A percentile compares a stretch with the other conserved stretches of the same genome.
Evolutionary conservation across 1,284 basidiomycete species (phyloP).

Genomic region (Ustilago sp.): DNA sequence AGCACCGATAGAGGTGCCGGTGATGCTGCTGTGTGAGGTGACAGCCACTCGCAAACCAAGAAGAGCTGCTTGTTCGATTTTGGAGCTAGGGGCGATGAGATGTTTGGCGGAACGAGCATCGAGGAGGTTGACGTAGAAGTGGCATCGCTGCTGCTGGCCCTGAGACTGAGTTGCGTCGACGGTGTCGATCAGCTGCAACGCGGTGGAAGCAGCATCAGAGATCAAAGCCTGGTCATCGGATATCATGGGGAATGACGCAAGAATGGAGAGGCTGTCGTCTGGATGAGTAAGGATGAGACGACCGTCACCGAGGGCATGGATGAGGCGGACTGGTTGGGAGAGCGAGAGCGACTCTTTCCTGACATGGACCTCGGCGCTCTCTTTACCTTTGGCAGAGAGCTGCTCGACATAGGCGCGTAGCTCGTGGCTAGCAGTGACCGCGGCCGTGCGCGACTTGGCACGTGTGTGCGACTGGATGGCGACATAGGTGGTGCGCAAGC

Average conservation of each 20-base stretch:
- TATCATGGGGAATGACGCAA: constrained; percentile 16
- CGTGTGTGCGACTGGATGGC: constrained; percentile 31
- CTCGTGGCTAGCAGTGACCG: constrained; percentile 22
- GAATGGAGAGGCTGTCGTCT: constrained; percentile 42
- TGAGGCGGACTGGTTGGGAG: constrained; percentile 26
- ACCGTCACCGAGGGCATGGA: constrained; percentile 43
- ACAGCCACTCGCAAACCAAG: constrained; percentile 35
- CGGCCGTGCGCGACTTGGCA: constrained; percentile 20
- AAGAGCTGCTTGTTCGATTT: constrained; percentile 38
- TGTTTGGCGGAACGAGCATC: constrained; percentile 30
- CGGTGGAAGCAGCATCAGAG: constrained; percentile 10
- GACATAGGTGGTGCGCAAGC: constrained; percentile 42
- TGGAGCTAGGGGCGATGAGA: constrained; percentile 25
- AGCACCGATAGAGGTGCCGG: neutral
- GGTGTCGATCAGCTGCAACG: constrained; percentile 23
- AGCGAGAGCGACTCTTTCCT: constrained; percentile 37
- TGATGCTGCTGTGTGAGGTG: constrained; percentile 19
- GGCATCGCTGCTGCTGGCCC: constrained; percentile 19
- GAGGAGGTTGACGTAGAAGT: constrained; percentile 39
- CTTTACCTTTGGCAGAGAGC: constrained; percentile 50
- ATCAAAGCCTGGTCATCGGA: constrained; percentile 33
- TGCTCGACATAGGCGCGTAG: constrained; percentile 45
- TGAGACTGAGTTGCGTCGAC: constrained; percentile 15
- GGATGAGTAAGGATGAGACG: constrained; percentile 36
- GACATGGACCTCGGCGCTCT: constrained; percentile 34